These are phyloP conservation scores for Termitomyces sp. DNA, from an alignment of 768 basidiomycete species.

Conservation along the genomic window DNA sequence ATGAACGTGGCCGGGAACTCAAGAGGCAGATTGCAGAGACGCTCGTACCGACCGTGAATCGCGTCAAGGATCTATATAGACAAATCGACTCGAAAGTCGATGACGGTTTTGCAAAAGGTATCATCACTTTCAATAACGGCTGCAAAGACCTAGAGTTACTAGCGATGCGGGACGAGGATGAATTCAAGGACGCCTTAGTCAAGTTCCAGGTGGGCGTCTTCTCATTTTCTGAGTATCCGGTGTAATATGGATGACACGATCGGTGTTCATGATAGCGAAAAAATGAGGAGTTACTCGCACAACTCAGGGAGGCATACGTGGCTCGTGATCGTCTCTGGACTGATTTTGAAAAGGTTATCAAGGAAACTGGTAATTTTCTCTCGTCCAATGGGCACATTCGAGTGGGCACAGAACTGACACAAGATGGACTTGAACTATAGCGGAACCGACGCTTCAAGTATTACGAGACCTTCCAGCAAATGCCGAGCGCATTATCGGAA, in stretches of 20 bases:
- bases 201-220: slow-evolving; percentile 36
- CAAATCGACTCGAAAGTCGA: slow-evolving; percentile 33
- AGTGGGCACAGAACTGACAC: slow-evolving; percentile 3
- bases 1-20: slow-evolving; percentile 28
- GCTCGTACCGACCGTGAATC: slow-evolving; percentile 43
- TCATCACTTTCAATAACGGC: slow-evolving; percentile 48
- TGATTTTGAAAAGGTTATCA: slow-evolving; percentile 36
- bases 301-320: slow-evolving; percentile 43
- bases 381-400: background rate
- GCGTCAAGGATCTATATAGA: slow-evolving; percentile 35
- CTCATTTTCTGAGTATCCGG: background rate
- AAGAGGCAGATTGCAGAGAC: slow-evolving; percentile 35
- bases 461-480: slow-evolving; percentile 42
- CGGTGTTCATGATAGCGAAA: slow-evolving; percentile 27
- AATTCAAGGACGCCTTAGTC: slow-evolving; percentile 30
- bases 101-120: slow-evolving; percentile 30
- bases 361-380: slow-evolving; percentile 38
- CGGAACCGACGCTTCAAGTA: slow-evolving; percentile 33
- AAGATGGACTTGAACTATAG: slow-evolving; percentile 22
- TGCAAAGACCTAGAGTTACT: slow-evolving; percentile 47
- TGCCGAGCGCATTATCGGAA: slow-evolving; percentile 45
- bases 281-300: slow-evolving; percentile 32
- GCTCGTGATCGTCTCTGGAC: slow-evolving; percentile 46
- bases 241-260: slow-evolving; percentile 1
- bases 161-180: slow-evolving; percentile 36